These are phyloP conservation scores for Dipodascopsis tothii DNA, from an alignment of 805 yeast species.

Conservation along the genomic window DNA sequence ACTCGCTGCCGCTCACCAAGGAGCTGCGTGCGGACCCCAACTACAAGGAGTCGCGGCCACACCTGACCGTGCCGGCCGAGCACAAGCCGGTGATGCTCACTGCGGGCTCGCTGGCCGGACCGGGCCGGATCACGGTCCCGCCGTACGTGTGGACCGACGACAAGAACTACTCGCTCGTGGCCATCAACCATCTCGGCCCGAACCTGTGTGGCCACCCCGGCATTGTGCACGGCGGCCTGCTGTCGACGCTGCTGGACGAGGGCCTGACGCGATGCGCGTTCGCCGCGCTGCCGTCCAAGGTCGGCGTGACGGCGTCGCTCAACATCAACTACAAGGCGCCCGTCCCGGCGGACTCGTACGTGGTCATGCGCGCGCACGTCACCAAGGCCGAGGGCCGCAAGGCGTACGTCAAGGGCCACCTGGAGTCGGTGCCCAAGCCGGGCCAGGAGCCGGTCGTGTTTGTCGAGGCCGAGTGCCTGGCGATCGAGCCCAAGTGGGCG, in stretches of 20 bases:
- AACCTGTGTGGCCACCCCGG: constrained; percentile 61
- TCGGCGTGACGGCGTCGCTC: constrained; percentile 84
- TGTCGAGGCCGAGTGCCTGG: constrained; percentile 31
- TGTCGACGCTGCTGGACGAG: constrained; percentile 80
- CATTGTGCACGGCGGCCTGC: constrained; percentile 77
- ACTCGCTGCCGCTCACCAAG: constrained; percentile 24
- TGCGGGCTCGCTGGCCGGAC: constrained; percentile 51
- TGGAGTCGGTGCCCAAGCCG: constrained; percentile 40
- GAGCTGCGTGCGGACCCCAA: constrained; percentile 24
- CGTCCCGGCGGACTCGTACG: constrained; percentile 53
- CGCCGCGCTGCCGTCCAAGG: constrained; percentile 63
- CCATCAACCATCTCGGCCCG: constrained; percentile 65
- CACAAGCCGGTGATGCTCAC: constrained; percentile 31
- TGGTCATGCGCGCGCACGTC: constrained; percentile 63
- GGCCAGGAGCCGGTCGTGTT: constrained; percentile 20
- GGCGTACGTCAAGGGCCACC: constrained; percentile 63
- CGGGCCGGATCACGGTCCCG: constrained; percentile 73
- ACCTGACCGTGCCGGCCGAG: constrained; percentile 24
- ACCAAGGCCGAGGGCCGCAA: constrained; percentile 66
- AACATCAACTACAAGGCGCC: constrained; percentile 53
- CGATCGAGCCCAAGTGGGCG: constrained; percentile 37
- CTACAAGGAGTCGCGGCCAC: constrained; percentile 27
- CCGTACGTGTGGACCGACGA: constrained; percentile 62
- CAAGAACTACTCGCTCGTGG: constrained; percentile 40
- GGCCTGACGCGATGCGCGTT: constrained; percentile 81